Percentiles rank a stretch among this genome's conserved stretches.
phyloP scores from a whole-genome alignment of 2,329 filamentous ascomycete species.

The Chrysosphaeria jannelii region DNA sequence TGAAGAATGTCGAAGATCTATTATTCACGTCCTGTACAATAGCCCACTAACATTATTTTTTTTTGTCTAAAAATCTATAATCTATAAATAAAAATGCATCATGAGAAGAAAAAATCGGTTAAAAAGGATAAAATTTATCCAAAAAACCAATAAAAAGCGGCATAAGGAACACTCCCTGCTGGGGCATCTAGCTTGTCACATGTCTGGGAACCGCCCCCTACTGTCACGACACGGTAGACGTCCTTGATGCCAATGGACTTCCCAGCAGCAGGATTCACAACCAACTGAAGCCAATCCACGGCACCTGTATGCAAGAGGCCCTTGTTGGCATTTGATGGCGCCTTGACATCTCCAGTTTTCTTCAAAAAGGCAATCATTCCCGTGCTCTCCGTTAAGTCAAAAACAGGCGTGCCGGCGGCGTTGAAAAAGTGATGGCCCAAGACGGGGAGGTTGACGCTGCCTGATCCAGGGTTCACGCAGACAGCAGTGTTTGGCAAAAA shows the following conservation, averaged over 20 bases:
- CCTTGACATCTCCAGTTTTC: slow-evolving; percentile 19
- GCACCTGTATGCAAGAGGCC: slow-evolving; percentile 19
- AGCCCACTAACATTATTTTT: too few relatives aligned
- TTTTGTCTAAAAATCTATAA: not conserved
- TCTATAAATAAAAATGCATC: not conserved
- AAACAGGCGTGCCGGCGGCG: slow-evolving; percentile 20
- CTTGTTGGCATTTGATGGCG: slow-evolving; percentile 17
- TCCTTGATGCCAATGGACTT: slow-evolving; percentile 9
- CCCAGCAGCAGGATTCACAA: slow-evolving; percentile 6
- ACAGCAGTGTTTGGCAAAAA: too few relatives aligned
- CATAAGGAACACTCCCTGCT: slow-evolving; percentile 20
- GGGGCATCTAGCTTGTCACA: slow-evolving; percentile 13
- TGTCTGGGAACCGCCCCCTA: slow-evolving; percentile 16
- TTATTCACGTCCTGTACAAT: too few relatives aligned
- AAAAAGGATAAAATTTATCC: slow-evolving; percentile 6
- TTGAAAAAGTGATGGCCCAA: slow-evolving; percentile 41
- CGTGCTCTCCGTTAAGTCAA: slow-evolving; percentile 17
- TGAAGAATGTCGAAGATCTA: too few relatives aligned
- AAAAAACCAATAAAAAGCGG: slow-evolving; percentile 28
- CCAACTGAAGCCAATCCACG: slow-evolving; percentile 23
- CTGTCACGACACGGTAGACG: slow-evolving; percentile 24
- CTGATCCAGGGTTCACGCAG: slow-evolving; percentile 8
- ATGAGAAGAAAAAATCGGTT: slow-evolving; percentile 1
- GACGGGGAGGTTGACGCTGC: slow-evolving; percentile 8
- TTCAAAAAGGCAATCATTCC: slow-evolving; percentile 13